These are phyloP conservation scores for Nyssa sinensis DNA, from an alignment of 148 eudicot species.

Conservation along the genomic window DNA sequence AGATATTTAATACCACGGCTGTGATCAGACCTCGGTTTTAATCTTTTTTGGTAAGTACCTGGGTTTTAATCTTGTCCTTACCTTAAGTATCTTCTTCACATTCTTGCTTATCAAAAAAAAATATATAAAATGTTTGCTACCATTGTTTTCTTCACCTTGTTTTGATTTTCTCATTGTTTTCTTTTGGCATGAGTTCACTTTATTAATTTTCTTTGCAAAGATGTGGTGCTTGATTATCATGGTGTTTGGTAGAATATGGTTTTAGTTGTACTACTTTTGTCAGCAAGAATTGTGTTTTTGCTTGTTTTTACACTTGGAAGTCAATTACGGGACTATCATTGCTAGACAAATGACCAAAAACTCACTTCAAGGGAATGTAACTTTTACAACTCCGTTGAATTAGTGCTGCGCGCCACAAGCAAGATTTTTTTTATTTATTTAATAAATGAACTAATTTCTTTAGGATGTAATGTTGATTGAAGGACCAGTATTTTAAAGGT, in stretches of 20 bases:
- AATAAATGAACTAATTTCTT: conserved; percentile 4
- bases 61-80: neutral
- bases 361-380: too few relatives aligned
- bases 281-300: neutral
- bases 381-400: neutral
- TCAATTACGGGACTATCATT: neutral
- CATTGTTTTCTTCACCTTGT: too few relatives aligned
- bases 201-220: neutral
- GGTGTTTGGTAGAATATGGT: neutral
- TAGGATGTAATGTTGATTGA: conserved; percentile 11
- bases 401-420: neutral
- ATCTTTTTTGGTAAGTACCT: too few relatives aligned
- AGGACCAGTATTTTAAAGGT: conserved; percentile 24
- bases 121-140: too few relatives aligned
- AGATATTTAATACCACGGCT: too few relatives aligned
- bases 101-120: too few relatives aligned
- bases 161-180: too few relatives aligned
- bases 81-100: neutral
- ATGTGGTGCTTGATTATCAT: neutral
- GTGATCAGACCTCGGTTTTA: too few relatives aligned
- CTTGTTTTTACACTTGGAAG: neutral
- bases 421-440: too few relatives aligned
- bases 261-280: neutral
- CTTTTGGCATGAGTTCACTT: neutral
- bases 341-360: neutral